Conservation (phyloP, 148 eudicot genomes). For the Fagopyrum tataricum region DNA sequence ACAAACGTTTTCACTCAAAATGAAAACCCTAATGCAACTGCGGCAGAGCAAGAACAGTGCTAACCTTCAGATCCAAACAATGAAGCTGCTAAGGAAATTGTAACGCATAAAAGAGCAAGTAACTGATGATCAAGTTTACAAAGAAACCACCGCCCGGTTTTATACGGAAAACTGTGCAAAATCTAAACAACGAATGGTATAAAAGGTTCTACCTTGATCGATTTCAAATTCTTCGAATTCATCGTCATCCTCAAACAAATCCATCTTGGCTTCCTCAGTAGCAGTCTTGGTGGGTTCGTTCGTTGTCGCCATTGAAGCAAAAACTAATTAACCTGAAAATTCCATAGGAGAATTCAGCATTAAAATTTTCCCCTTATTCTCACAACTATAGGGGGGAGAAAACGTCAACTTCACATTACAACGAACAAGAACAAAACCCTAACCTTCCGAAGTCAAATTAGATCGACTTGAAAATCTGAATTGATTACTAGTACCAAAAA, state of each 20-base stretch:
- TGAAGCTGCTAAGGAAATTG: neutral
- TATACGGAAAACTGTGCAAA: neutral
- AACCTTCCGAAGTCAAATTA: neutral
- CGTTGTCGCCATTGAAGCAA: conserved; percentile 24
- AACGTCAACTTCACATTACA: neutral
- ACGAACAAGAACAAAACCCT: neutral
- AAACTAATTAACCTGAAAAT: conserved; percentile 4
- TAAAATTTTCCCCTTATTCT: neutral
- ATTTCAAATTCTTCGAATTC: conserved; percentile 84
- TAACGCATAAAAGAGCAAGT: neutral
- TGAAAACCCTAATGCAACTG: neutral
- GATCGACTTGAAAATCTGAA: neutral
- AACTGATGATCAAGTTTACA: neutral
- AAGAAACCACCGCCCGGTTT: neutral
- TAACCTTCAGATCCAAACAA: neutral
- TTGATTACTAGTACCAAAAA: neutral
- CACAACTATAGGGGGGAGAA: neutral
- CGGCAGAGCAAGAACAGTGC: neutral
- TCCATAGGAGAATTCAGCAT: neutral
- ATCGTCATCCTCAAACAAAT: conserved; percentile 79
- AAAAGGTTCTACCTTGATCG: conserved; percentile 35
- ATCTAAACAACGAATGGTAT: neutral
- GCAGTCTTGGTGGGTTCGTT: conserved; percentile 37
- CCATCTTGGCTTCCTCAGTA: conserved; percentile 60
- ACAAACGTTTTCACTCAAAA: neutral